phyloP scores from a whole-genome alignment of 768 basidiomycete genomes.

The Amanita molliuscula region DNA sequence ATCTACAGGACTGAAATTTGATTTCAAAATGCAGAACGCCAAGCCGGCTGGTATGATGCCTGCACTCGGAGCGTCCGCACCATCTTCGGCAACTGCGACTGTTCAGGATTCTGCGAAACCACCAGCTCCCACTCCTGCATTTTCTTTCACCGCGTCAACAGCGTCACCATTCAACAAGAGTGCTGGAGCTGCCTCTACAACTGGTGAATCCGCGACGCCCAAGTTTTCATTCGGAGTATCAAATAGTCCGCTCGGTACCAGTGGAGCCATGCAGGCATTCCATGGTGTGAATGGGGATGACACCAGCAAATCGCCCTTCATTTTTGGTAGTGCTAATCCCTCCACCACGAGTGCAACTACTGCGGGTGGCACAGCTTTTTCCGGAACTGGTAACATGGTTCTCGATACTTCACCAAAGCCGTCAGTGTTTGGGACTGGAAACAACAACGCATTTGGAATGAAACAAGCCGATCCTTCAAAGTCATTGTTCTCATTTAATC shows the following conservation, averaged over 20 bases:
- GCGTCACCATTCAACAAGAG: neutral
- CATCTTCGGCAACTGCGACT: neutral
- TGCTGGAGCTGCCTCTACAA: neutral
- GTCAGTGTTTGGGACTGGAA: neutral
- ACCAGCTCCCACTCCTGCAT: neutral
- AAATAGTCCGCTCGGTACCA: neutral
- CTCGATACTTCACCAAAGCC: neutral
- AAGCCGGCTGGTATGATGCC: neutral
- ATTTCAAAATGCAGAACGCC: slow-evolving; percentile 7
- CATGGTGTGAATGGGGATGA: neutral
- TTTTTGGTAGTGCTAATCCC: neutral
- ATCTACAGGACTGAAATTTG: slow-evolving; percentile 7
- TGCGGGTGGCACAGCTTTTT: neutral
- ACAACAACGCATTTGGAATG: neutral
- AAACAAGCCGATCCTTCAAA: slow-evolving; percentile 11
- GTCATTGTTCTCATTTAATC: slow-evolving; percentile 8
- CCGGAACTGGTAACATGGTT: neutral
- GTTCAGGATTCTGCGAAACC: neutral
- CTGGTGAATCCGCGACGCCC: neutral
- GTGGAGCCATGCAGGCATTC: neutral
- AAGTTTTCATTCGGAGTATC: neutral
- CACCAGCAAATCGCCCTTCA: neutral
- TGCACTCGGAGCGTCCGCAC: neutral
- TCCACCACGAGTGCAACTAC: neutral
- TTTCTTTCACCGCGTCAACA: neutral